Percentiles rank a stretch among this genome's conserved stretches.
Conservation (phyloP, 306 rosid species). For the Prunus davidiana region DNA sequence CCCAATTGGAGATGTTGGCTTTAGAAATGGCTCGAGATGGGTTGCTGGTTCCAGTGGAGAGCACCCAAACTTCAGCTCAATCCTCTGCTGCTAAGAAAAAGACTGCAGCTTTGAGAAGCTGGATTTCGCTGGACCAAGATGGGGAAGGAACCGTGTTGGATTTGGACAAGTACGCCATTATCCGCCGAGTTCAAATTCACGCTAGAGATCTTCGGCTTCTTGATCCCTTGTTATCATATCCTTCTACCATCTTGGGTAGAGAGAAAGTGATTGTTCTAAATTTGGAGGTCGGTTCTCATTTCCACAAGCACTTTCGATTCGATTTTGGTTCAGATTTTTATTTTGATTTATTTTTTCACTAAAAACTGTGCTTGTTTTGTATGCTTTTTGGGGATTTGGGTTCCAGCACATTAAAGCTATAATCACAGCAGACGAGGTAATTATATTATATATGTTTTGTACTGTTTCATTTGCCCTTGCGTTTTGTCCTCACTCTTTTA, state of each 20-base stretch:
- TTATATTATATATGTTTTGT: not conserved
- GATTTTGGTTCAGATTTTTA: not conserved
- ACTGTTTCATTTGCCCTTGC: not conserved
- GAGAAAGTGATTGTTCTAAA: constrained; percentile 82
- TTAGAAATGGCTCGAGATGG: constrained; percentile 27
- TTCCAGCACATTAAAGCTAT: constrained; percentile 85
- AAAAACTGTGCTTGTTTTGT: not conserved
- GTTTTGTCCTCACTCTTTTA: no score
- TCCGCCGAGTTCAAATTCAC: constrained; percentile 63
- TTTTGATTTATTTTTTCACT: not conserved
- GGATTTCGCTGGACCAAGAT: constrained; percentile 56
- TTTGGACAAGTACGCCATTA: constrained; percentile 72
- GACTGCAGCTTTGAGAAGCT: constrained; percentile 53
- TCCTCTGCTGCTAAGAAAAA: constrained; percentile 37
- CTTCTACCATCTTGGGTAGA: constrained; percentile 75
- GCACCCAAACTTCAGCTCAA: constrained; percentile 19
- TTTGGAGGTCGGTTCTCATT: constrained; percentile 51
- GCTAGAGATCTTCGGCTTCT: constrained; percentile 83
- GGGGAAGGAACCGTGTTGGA: constrained; percentile 52
- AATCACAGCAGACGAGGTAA: constrained; percentile 76
- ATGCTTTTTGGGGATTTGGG: constrained; percentile 8
- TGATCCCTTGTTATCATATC: constrained; percentile 70
- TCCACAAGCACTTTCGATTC: not conserved
- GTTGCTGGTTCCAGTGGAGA: constrained; percentile 29
- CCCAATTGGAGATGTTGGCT: not conserved